A percentile compares a stretch with the other conserved stretches of the same genome.
phyloP scores from a whole-genome alignment of 2,329 filamentous ascomycete species.

The Microdochium trichocladiopsis region DNA sequence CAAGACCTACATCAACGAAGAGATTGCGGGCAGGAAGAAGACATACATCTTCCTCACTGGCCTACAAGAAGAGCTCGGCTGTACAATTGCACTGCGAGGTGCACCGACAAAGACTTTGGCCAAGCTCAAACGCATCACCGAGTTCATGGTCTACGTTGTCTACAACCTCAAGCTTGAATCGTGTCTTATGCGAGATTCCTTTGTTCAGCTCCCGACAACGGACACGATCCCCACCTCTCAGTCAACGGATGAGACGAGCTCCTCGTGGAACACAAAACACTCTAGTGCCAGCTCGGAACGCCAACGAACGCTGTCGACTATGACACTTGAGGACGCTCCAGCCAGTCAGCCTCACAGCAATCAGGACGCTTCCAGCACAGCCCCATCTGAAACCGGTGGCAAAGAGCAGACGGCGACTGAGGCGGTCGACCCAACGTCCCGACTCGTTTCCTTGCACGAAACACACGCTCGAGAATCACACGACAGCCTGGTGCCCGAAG shows the following conservation, averaged over 20 bases:
- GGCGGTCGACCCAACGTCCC: slow-evolving; percentile 11
- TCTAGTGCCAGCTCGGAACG: slow-evolving; percentile 7
- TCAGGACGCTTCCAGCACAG: slow-evolving; percentile 1
- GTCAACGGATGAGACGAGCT: slow-evolving; percentile 26
- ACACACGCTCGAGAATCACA: slow-evolving; percentile 34
- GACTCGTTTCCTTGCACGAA: slow-evolving; percentile 32
- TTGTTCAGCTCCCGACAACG: slow-evolving; percentile 69
- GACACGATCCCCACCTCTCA: slow-evolving; percentile 35
- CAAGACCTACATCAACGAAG: slow-evolving; percentile 84
- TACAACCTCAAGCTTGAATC: slow-evolving; percentile 97
- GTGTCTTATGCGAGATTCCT: slow-evolving; percentile 87
- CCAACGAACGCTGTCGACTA: slow-evolving; percentile 11
- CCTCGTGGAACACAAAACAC: slow-evolving; percentile 19
- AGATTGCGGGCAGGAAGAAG: slow-evolving; percentile 70
- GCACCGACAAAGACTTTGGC: slow-evolving; percentile 63
- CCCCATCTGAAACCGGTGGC: not conserved
- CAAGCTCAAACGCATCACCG: slow-evolving; percentile 85
- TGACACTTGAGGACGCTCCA: slow-evolving; percentile 10
- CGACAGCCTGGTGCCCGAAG: slow-evolving; percentile 60
- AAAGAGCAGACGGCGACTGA: not conserved
- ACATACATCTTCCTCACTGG: slow-evolving; percentile 95
- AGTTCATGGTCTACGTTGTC: slow-evolving; percentile 98
- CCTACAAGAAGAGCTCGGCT: slow-evolving; percentile 82
- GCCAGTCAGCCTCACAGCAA: slow-evolving; percentile 13
- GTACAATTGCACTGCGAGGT: slow-evolving; percentile 87